Evolutionary conservation across 1,284 basidiomycete species (phyloP).

Genomic region (Boletus semigastroideus): DNA sequence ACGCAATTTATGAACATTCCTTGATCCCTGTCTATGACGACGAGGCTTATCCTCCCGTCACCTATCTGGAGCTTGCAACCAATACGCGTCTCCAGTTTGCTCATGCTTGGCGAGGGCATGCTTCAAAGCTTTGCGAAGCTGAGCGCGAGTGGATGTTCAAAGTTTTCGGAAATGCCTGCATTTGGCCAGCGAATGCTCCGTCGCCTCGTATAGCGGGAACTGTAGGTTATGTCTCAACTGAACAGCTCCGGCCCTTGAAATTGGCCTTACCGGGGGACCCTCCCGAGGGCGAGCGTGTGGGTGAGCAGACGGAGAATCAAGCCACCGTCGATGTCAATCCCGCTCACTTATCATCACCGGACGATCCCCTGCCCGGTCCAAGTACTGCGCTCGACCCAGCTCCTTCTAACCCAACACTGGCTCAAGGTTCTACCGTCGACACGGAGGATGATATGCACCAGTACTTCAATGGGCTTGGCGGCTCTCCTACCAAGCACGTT

Average conservation of each 20-base stretch:
- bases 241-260: slow-evolving; percentile 19
- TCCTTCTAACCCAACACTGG: neutral
- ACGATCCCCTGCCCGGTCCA: neutral
- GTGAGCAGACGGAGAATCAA: neutral
- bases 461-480: slow-evolving; percentile 28
- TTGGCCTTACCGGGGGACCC: slow-evolving; percentile 7
- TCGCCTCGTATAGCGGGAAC: slow-evolving; percentile 12
- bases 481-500: slow-evolving; percentile 19
- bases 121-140: slow-evolving; percentile 11
- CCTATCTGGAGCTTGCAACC: slow-evolving; percentile 9
- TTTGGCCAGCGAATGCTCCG: neutral
- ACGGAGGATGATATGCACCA: slow-evolving; percentile 26
- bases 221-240: slow-evolving; percentile 10
- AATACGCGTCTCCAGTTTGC: slow-evolving; percentile 29
- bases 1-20: slow-evolving; percentile 10
- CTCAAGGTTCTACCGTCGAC: slow-evolving; percentile 2
- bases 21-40: slow-evolving; percentile 19
- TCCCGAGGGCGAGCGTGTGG: neutral
- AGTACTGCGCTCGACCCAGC: neutral
- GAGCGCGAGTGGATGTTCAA: slow-evolving; percentile 7
- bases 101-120: slow-evolving; percentile 21
- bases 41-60: slow-evolving; percentile 20
- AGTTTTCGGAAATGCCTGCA: slow-evolving; percentile 4
- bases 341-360: neutral
- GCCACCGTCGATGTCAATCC: neutral